These are phyloP conservation scores for Candolleomyces aberdarensis DNA, from an alignment of 768 basidiomycete genomes.

Conservation along the genomic window DNA sequence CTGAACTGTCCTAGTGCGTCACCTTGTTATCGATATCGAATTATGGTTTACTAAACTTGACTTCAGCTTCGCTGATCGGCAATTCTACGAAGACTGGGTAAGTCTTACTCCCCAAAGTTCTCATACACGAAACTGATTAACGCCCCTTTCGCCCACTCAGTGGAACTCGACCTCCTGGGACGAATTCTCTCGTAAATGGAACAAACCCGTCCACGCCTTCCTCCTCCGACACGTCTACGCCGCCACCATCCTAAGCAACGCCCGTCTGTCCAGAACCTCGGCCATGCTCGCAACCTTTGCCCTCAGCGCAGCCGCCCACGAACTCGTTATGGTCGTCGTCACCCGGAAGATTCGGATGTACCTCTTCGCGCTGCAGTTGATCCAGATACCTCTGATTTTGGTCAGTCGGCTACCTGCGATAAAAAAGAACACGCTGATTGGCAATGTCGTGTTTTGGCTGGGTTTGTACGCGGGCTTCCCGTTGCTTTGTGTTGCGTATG, in stretches of 20 bases:
- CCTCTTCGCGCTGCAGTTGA: constrained; percentile 72
- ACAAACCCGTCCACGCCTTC: constrained; percentile 93
- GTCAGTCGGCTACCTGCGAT: constrained; percentile 74
- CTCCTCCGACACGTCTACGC: constrained; percentile 95
- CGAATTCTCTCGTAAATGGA: constrained; percentile 98
- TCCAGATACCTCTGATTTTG: constrained; percentile 89
- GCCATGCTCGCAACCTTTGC: constrained; percentile 95
- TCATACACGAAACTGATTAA: not conserved
- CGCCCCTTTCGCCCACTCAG: constrained; percentile 29
- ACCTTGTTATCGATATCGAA: not conserved
- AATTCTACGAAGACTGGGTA: constrained; percentile 98
- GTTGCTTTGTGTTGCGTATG: constrained; percentile 75
- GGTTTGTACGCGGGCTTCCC: constrained; percentile 93
- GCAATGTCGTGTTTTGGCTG: constrained; percentile 90
- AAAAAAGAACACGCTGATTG: constrained; percentile 77
- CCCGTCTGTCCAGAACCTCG: constrained; percentile 67
- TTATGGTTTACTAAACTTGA: not conserved
- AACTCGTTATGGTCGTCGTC: constrained; percentile 95
- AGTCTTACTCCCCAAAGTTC: constrained; percentile 11
- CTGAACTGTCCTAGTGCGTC: constrained; percentile 82
- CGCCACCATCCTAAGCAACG: constrained; percentile 68
- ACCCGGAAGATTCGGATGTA: constrained; percentile 92
- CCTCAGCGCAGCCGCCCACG: constrained; percentile 85
- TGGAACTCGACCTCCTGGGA: constrained; percentile 99
- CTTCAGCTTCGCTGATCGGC: constrained; percentile 88